A percentile compares a stretch with the other conserved stretches of the same genome.
These are phyloP conservation scores for Pseudomonodictys pantanalensis DNA, from an alignment of 495 filamentous ascomycete species.

Conservation along the genomic window DNA sequence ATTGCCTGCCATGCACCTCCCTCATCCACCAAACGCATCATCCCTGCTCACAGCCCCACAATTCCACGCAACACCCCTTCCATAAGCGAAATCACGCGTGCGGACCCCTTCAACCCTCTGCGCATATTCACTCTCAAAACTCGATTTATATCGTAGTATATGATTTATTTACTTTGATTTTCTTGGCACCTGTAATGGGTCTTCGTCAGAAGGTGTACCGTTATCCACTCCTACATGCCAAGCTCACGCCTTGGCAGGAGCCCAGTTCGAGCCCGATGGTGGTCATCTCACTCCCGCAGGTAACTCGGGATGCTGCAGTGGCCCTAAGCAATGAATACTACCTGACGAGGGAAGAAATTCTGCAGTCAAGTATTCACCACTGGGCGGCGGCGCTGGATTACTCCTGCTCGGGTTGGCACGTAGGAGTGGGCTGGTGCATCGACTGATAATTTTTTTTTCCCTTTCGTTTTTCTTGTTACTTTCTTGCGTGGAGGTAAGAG, in stretches of 20 bases:
- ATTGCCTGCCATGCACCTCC: too few relatives aligned
- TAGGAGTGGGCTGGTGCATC: constrained; percentile 24
- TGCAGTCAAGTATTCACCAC: constrained; percentile 62
- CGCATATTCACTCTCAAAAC: too few relatives aligned
- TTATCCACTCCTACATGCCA: constrained; percentile 17
- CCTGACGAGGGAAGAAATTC: constrained; percentile 64
- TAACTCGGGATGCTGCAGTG: constrained; percentile 58
- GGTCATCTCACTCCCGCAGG: constrained; percentile 54
- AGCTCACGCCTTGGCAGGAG: constrained; percentile 38
- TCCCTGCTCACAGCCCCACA: too few relatives aligned
- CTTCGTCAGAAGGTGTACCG: constrained; percentile 31
- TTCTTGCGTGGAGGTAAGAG: background rate
- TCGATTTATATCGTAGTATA: too few relatives aligned
- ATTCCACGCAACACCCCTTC: too few relatives aligned
- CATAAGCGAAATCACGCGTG: too few relatives aligned
- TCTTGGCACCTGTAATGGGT: constrained; percentile 32
- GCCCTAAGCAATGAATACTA: constrained; percentile 62
- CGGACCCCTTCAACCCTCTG: too few relatives aligned
- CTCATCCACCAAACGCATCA: too few relatives aligned
- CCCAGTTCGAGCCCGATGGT: constrained; percentile 62
- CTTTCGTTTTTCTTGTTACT: constrained; percentile 13
- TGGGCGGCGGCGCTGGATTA: constrained; percentile 58
- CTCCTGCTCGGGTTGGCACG: constrained; percentile 48
- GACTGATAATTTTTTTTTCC: constrained; percentile 30
- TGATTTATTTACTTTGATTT: too few relatives aligned